Evolutionary conservation across 2,329 filamentous ascomycete genomes (phyloP).

Genomic region (Sarocladium strictum): DNA sequence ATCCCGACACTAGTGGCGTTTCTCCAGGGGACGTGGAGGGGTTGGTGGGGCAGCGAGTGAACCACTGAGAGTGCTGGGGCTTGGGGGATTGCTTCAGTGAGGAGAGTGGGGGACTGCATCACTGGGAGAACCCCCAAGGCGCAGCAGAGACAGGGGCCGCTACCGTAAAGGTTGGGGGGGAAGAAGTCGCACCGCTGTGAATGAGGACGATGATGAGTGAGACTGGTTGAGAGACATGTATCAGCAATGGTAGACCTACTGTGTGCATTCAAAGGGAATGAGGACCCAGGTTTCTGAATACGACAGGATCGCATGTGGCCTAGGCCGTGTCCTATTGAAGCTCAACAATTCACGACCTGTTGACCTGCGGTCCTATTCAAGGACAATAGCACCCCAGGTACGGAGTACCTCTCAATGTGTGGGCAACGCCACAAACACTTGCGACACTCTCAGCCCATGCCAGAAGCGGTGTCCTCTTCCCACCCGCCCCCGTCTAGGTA

Average conservation of each 20-base stretch:
- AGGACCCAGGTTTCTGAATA: no score
- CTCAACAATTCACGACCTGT: neutral
- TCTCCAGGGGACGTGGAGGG: constrained; percentile 1
- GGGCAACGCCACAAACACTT: neutral
- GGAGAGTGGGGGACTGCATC: neutral
- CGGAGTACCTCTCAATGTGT: no score
- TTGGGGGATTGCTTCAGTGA: neutral
- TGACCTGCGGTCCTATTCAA: neutral
- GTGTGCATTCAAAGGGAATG: no score
- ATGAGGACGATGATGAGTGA: no score
- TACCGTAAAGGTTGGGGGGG: no score
- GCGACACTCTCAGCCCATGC: neutral
- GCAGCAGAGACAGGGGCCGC: neutral
- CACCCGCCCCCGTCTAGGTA: no score
- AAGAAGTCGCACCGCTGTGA: no score
- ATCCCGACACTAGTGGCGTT: constrained; percentile 8
- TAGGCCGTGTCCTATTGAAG: neutral
- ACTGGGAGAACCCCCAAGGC: neutral
- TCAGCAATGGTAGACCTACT: no score
- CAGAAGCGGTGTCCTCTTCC: neutral
- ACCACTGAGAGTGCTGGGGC: neutral
- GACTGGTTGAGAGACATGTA: no score
- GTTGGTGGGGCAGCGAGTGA: neutral
- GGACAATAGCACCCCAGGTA: neutral
- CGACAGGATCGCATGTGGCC: no score